Evolutionary conservation across 371 early-diverging fungal genomes (phyloP).

Genomic region (Mortierella polycephala): DNA sequence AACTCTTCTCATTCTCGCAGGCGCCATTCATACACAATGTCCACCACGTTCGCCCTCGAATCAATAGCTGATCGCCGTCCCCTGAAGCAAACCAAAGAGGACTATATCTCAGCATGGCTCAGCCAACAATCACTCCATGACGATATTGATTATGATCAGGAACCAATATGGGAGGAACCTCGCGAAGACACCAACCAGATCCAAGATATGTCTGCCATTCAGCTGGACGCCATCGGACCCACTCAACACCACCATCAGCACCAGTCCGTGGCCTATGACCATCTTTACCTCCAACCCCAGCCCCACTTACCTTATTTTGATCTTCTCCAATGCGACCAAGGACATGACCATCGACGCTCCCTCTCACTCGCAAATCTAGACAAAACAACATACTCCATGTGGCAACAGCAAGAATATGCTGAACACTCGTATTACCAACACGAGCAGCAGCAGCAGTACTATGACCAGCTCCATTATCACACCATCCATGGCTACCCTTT

Average conservation of each 20-base stretch:
- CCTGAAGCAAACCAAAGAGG: constrained; percentile 7
- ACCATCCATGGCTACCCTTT: background rate
- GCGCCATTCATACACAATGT: background rate
- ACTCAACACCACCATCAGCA: background rate
- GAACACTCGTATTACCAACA: background rate
- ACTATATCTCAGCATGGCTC: constrained; percentile 24
- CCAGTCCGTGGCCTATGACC: background rate
- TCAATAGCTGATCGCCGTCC: background rate
- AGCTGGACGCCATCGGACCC: background rate
- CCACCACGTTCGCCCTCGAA: background rate
- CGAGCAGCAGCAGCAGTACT: constrained; percentile 4
- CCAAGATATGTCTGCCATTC: constrained; percentile 5
- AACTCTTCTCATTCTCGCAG: background rate
- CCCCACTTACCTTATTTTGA: background rate
- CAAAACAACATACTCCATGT: background rate
- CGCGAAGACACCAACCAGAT: background rate
- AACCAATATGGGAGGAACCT: background rate
- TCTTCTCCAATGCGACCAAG: background rate
- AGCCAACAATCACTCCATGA: constrained; percentile 6
- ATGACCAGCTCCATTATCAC: background rate
- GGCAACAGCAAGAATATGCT: background rate
- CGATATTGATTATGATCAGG: background rate
- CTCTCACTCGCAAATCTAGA: constrained; percentile 11
- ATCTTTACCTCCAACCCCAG: background rate
- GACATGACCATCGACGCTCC: constrained; percentile 10